A percentile compares a stretch with the other conserved stretches of the same genome.
Evolutionary conservation across 192 early-diverging fungal species (phyloP).

Genomic region (Coemansia sp.): DNA sequence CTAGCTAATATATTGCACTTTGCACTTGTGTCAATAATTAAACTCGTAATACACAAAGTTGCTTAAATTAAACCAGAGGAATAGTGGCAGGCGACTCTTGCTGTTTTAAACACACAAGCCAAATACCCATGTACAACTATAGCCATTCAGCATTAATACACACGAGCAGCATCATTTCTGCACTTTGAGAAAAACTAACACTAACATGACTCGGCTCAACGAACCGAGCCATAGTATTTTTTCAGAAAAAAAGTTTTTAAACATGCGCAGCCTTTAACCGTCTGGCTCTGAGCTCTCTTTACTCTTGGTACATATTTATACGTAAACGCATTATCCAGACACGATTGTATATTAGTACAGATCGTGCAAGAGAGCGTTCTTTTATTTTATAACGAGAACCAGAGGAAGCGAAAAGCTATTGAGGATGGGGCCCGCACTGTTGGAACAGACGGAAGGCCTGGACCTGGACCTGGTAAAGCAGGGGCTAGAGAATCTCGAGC

Average conservation of each 20-base stretch:
- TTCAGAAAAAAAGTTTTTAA: neutral
- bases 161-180: no score
- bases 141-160: no score
- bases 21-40: no score
- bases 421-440: neutral
- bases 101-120: no score
- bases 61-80: no score
- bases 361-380: neutral
- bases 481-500: slow-evolving; percentile 33
- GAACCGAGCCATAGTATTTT: neutral
- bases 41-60: no score
- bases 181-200: neutral
- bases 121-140: no score
- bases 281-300: neutral
- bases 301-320: neutral
- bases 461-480: slow-evolving; percentile 35
- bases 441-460: neutral
- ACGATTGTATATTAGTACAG: no score
- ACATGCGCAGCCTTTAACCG: neutral
- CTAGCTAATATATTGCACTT: no score
- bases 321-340: neutral
- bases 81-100: no score
- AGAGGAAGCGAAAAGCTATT: neutral
- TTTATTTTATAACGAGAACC: slow-evolving; percentile 2
- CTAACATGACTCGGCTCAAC: neutral